Percentiles rank a stretch among this genome's conserved stretches.
These are phyloP conservation scores for Penicillium griseofulvum DNA, from an alignment of 2,329 filamentous ascomycete genomes.

Conservation along the genomic window DNA sequence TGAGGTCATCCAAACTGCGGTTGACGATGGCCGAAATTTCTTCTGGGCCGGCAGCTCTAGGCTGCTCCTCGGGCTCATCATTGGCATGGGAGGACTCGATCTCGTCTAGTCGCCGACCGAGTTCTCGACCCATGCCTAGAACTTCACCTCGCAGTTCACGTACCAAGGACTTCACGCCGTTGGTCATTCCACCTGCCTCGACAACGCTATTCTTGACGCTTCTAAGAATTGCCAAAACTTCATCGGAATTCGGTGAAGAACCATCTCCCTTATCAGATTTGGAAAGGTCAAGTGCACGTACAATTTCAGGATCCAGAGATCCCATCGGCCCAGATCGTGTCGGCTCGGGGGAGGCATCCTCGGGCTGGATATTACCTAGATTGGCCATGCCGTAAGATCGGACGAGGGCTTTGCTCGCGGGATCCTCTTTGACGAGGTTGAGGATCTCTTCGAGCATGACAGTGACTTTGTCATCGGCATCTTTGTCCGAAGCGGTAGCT, in stretches of 20 bases:
- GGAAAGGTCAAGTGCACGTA: conserved; percentile 24
- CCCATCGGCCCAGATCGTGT: conserved; percentile 34
- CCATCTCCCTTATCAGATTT: conserved; percentile 23
- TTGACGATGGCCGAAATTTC: conserved; percentile 77
- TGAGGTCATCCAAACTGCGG: conserved; percentile 76
- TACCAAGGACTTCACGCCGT: conserved; percentile 86
- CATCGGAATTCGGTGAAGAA: conserved; percentile 45
- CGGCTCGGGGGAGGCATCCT: conserved; percentile 40
- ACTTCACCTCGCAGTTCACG: conserved; percentile 89
- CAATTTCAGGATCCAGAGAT: conserved; percentile 28
- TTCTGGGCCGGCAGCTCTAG: conserved; percentile 55
- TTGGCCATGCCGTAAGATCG: conserved; percentile 36
- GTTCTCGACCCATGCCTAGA: conserved; percentile 87
- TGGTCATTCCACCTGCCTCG: conserved; percentile 82
- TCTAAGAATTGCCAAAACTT: conserved; percentile 77
- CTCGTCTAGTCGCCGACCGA: conserved; percentile 73
- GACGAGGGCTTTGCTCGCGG: conserved; percentile 55
- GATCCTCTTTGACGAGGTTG: conserved; percentile 58
- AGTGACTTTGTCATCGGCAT: conserved; percentile 52
- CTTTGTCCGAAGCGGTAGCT: conserved; percentile 44
- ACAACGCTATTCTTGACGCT: conserved; percentile 89
- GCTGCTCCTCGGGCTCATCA: conserved; percentile 44
- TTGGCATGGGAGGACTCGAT: conserved; percentile 51
- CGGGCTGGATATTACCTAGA: conserved; percentile 31
- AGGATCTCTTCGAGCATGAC: conserved; percentile 75